phyloP scores from a whole-genome alignment of 768 basidiomycete species.

The Calocybe cyanea region DNA sequence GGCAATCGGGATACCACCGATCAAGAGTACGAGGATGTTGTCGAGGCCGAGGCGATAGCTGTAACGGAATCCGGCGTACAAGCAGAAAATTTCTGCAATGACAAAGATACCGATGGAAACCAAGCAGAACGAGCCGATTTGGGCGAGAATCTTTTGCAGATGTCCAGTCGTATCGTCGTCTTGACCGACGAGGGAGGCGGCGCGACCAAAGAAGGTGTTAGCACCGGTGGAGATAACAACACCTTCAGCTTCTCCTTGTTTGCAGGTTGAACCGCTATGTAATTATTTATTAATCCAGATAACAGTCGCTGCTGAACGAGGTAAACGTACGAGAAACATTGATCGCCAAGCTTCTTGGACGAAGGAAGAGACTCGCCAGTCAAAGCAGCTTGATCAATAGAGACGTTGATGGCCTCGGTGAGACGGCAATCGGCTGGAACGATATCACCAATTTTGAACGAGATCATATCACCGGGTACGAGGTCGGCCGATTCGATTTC shows the following conservation, averaged over 20 bases:
- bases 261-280: slow-evolving; percentile 89
- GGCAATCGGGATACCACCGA: slow-evolving; percentile 99
- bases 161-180: slow-evolving; percentile 98
- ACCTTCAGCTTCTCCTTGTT: slow-evolving; percentile 98
- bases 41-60: slow-evolving; percentile 91
- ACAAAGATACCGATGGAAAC: slow-evolving; percentile 96
- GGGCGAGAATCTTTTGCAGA: slow-evolving; percentile 96
- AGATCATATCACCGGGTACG: slow-evolving; percentile 93
- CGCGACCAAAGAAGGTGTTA: slow-evolving; percentile 99
- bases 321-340: slow-evolving; percentile 90
- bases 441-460: slow-evolving; percentile 99
- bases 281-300: slow-evolving; percentile 6
- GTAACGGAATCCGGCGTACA: slow-evolving; percentile 92
- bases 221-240: slow-evolving; percentile 97
- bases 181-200: slow-evolving; percentile 94
- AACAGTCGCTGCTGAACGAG: background rate
- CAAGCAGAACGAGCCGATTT: slow-evolving; percentile 97
- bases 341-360: slow-evolving; percentile 89
- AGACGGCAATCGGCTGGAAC: slow-evolving; percentile 98
- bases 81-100: slow-evolving; percentile 86
- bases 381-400: slow-evolving; percentile 96
- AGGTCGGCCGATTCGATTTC: slow-evolving; percentile 90
- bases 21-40: slow-evolving; percentile 97
- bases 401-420: slow-evolving; percentile 94
- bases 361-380: slow-evolving; percentile 96